Evolutionary conservation across 1,284 basidiomycete genomes (phyloP), one percentile per base, ranked within the genome.

Genomic region (Papiliotrema flavescens): DNA sequence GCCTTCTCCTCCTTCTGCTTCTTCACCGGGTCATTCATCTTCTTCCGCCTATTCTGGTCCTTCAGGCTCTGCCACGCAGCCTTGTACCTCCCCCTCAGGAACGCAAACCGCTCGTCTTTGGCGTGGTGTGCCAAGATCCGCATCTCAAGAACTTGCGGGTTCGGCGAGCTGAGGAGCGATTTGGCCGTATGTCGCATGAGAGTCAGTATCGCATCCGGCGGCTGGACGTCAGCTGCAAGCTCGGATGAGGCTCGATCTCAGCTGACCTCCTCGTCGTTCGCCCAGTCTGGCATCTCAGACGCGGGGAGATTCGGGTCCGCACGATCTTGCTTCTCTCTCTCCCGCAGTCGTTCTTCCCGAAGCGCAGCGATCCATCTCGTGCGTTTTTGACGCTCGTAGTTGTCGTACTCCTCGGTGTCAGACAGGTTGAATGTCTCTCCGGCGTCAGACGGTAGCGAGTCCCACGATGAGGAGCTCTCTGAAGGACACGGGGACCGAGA

Each of bases 111-210:
- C 66, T 78, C 69, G 85, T 90, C 60, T 69, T 54, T 77, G 0
- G 88, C 85, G 64, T 93, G 84, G 63, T 93, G 90, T 5, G 90
- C 85, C 4, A 93, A 77, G 56, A 94, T 92, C n/a, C 89, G 83
- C 81, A 90, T 85, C 73, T 91, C 89, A 15, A 93, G 79, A 57
- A 89, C 83, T 0, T 84, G 82, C 5, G 87, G 81, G 64, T 92
- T 90, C 3, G 84, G 83, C 0, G 89, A 87, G 3, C 80, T 75
- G 13, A 81, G 67, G 15, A 93, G 70, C 59, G 89, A 85, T 7
- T 68, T 64, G 0, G 88, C 88, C 0, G 90, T 92, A 56, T 86
- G 83, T 9, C 78, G 75, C 84, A 94, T 91, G 24, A 93, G 79
- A 9, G 81, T 80, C 49, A 73, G 78, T 64, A 89, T 84, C 0